Base-by-base conservation (phyloP, 257 asterid species). In the Voacanga thouarsii region DNA sequence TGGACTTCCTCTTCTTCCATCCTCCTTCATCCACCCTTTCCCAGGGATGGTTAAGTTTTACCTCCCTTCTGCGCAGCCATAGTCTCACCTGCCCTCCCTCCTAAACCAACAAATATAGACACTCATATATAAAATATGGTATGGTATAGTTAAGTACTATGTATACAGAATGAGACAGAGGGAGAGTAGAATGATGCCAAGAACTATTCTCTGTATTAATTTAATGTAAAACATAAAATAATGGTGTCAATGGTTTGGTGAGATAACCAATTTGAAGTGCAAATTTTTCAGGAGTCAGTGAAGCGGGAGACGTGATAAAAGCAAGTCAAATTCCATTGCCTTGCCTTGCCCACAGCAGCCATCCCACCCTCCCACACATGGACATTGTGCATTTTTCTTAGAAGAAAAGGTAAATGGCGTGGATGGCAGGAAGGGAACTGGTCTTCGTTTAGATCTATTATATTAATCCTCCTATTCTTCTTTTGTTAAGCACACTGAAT, bases 311-410 rank as follows among this genome's bases (percentile, higher is more conserved):
- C 39, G 12, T 24, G 18, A 24, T n/a, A 21, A 68, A 66, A 66
- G 15, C 45, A 66, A 66, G 71, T 66, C 71, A 66, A 68, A n/a
- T 8, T 68, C 47, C 73, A 18, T 5, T 41, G 51, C 53, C 37
- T 2, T 1, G 37, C 37, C 37, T 33, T 1, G 37, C 37, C 28
- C 51, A 30, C 43, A 28, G 30, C 70, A 9, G 3, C 73, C 73
- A 41, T 41, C 30, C 72, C 72, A 39, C 8, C 19, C 72, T 67
- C 8, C 19, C 47, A 68, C 73, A 41, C 53, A 68, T 39, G 71
- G 49, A 66, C 71, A 66, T 18, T 18, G 71, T 66, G 73, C 73
- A 68, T 68, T 68, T 68, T 41, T 23, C 73, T 68, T 68, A 39
- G 73, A n/a, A 21, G 41, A 44, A 23, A 68, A 68, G 24, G 30